Conservation (phyloP, 2,329 filamentous ascomycete genomes). For the Eutypella sp. region DNA sequence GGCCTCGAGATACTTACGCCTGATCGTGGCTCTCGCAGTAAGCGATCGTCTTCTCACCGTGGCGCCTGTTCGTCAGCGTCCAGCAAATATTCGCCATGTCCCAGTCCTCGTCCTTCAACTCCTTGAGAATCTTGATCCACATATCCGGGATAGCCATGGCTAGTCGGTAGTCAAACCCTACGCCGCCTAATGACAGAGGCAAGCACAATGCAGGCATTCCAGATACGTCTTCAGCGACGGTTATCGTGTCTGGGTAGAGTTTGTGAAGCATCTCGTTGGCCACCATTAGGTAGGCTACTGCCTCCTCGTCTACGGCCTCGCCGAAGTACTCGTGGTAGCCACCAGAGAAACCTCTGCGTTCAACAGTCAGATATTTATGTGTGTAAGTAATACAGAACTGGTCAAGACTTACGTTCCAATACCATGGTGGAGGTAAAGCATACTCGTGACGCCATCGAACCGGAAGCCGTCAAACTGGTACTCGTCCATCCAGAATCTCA, state of each 20-base stretch:
- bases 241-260: slow-evolving; percentile 84
- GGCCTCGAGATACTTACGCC: slow-evolving; percentile 58
- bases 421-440: slow-evolving; percentile 93
- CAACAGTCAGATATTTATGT: slow-evolving; percentile 19
- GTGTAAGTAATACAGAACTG: background rate
- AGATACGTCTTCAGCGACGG: slow-evolving; percentile 93
- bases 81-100: slow-evolving; percentile 80
- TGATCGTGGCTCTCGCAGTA: slow-evolving; percentile 98
- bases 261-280: slow-evolving; percentile 93
- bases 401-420: slow-evolving; percentile 75
- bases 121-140: slow-evolving; percentile 98
- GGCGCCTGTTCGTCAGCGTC: slow-evolving; percentile 85
- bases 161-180: slow-evolving; percentile 95
- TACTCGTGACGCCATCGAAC: slow-evolving; percentile 97
- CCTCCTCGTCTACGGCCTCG: slow-evolving; percentile 81
- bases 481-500: slow-evolving; percentile 99
- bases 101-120: slow-evolving; percentile 87
- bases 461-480: slow-evolving; percentile 96
- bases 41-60: slow-evolving; percentile 97
- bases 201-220: slow-evolving; percentile 98
- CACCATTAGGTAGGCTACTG: slow-evolving; percentile 89
- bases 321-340: slow-evolving; percentile 99
- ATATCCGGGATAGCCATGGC: slow-evolving; percentile 98
- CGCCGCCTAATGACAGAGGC: slow-evolving; percentile 76
- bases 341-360: slow-evolving; percentile 78